These are phyloP conservation scores for Inga laurina DNA, from an alignment of 306 rosid genomes.

Conservation along the genomic window DNA sequence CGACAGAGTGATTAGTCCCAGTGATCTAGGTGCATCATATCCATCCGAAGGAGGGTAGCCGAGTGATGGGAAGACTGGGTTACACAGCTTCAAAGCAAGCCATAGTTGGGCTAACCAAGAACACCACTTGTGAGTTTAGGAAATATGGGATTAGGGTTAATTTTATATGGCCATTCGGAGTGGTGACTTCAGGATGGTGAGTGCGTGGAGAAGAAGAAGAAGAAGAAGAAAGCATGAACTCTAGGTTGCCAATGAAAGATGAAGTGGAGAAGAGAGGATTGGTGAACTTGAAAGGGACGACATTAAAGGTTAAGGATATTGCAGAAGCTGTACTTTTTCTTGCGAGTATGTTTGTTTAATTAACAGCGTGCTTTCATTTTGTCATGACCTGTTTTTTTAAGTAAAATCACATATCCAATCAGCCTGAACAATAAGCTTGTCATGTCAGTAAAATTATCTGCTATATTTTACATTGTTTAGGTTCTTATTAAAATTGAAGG, in stretches of 20 bases:
- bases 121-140: slow-evolving; percentile 77
- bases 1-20: slow-evolving; percentile 75
- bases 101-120: slow-evolving; percentile 83
- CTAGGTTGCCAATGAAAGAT: slow-evolving; percentile 49
- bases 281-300: slow-evolving; percentile 68
- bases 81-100: slow-evolving; percentile 94
- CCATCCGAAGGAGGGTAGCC: slow-evolving; percentile 79
- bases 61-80: slow-evolving; percentile 78
- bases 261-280: slow-evolving; percentile 79
- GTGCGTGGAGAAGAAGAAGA: slow-evolving; percentile 62
- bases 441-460: too few relatives aligned
- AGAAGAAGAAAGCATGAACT: slow-evolving; percentile 12
- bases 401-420: too few relatives aligned
- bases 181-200: slow-evolving; percentile 87
- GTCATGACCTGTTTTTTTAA: too few relatives aligned
- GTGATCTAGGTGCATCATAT: slow-evolving; percentile 64
- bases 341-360: slow-evolving; percentile 42
- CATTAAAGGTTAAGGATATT: slow-evolving; percentile 65
- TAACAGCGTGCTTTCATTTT: too few relatives aligned
- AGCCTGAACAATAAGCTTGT: too few relatives aligned
- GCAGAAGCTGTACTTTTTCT: slow-evolving; percentile 96
- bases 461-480: too few relatives aligned
- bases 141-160: slow-evolving; percentile 75
- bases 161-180: slow-evolving; percentile 88
- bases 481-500: too few relatives aligned